phyloP scores from a whole-genome alignment of 2,329 filamentous ascomycete species.

The Ascochyta rabiei region DNA sequence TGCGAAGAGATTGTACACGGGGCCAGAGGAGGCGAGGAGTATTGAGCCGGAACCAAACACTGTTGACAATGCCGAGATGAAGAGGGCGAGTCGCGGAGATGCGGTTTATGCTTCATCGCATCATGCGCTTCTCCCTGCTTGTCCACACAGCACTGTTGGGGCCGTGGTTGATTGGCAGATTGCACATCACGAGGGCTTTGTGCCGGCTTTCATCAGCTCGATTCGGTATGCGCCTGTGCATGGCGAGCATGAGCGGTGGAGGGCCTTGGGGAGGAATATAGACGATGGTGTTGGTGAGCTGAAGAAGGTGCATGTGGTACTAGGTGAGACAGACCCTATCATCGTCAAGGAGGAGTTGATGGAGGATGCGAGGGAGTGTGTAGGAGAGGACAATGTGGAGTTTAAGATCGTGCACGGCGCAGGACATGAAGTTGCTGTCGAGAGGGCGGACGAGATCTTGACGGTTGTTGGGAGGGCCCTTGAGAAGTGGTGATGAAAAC shows the following conservation, averaged over 20 bases:
- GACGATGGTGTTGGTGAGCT: conserved; percentile 45
- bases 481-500: conserved; percentile 26
- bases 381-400: conserved; percentile 62
- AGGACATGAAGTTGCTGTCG: conserved; percentile 74
- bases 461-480: conserved; percentile 55
- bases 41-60: conserved; percentile 37
- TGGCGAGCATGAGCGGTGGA: conserved; percentile 68
- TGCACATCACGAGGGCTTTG: conserved; percentile 68
- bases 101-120: conserved; percentile 32
- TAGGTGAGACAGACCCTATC: conserved; percentile 70
- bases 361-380: conserved; percentile 65
- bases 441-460: conserved; percentile 64
- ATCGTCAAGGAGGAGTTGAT: conserved; percentile 69
- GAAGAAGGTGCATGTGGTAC: conserved; percentile 65
- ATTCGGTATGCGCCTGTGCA: conserved; percentile 74
- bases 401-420: conserved; percentile 62
- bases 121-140: conserved; percentile 55
- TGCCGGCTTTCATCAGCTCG: conserved; percentile 72
- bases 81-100: conserved; percentile 8
- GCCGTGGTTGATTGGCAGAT: conserved; percentile 74
- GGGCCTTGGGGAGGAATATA: conserved; percentile 55
- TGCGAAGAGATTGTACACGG: conserved; percentile 39
- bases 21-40: conserved; percentile 22
- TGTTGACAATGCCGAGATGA: conserved; percentile 25
- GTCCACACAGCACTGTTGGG: conserved; percentile 63